Evolutionary conservation across 345 rosid genomes (phyloP), one percentile per base, ranked within the genome.

Genomic region (Alliaria petiolata): DNA sequence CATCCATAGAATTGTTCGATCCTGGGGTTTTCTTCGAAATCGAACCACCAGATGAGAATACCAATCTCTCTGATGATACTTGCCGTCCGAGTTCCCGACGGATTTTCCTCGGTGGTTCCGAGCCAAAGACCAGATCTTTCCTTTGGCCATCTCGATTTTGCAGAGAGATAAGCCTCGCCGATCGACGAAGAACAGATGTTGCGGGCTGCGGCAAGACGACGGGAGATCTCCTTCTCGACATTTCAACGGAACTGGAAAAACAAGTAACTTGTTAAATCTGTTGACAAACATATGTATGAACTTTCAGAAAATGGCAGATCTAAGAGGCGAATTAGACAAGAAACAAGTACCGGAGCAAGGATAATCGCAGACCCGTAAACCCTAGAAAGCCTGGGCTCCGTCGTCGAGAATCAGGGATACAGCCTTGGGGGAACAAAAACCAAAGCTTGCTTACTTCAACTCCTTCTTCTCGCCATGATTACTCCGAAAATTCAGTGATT

Each of bases 91-190:
- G 58, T 40, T 62, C 69, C 16, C 70, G 56, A 22, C 36, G 67
- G 34, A 14, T 40, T 63, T 42, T 71, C 15, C 34, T 73, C 50
- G 34, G 34, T 51, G 84, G 53, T 39, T 61, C 74, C 31, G 70
- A 65, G 50, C 54, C n/a, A 8, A 35, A 58, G 34, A 11, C 33
- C 31, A 34, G 69, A 57, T 28, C 30, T 55, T 67, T 61, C 22
- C 8, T 62, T n/a, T 56, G 16, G 13, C 63, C 62, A 15, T 56
- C 52, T 62, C 65, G 22, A 42, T 25, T 65, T 3, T 53, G 62
- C n/a, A 0, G 56, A 40, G 51, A 40, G 40, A 45, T 65, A 44
- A 85, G 65, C 82, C 89, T 83, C 45, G 81, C 63, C 13, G 86
- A 83, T 43, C 82, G 70, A 22, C 89, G 85, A 55, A 64, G 67